Conservation (phyloP, 768 basidiomycete species). For the Lactifluus pinguis region DNA sequence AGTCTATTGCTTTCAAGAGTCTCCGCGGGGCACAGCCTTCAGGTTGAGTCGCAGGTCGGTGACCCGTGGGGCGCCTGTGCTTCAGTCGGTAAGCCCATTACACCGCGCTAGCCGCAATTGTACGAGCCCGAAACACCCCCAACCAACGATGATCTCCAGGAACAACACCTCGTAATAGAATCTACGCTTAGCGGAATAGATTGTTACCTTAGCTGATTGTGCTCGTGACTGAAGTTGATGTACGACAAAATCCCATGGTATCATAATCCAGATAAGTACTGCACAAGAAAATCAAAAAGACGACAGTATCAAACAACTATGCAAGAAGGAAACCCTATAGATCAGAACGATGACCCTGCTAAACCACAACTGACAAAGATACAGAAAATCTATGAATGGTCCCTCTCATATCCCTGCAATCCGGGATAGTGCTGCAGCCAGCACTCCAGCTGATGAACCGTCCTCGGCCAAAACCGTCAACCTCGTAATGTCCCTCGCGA, state of each 20-base stretch:
- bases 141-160: not conserved
- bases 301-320: not conserved
- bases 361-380: not conserved
- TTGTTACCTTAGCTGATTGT: no score
- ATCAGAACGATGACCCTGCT: not conserved
- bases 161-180: no score
- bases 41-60: not conserved
- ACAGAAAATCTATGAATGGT: not conserved
- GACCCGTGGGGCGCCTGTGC: not conserved
- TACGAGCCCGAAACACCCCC: not conserved
- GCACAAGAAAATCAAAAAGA: not conserved
- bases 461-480: constrained; percentile 14
- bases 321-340: not conserved
- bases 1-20: not conserved
- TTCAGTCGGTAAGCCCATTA: not conserved
- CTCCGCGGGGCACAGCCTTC: not conserved
- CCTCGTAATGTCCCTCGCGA: constrained; percentile 21
- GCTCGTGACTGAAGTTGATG: not conserved
- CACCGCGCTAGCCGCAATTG: not conserved
- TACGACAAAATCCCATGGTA: not conserved
- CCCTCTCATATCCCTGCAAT: not conserved
- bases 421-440: constrained; percentile 8
- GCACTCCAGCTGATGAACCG: constrained; percentile 11
- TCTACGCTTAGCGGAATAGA: no score
- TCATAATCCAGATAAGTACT: not conserved